Conservation (phyloP, 176 grass and related monocot genomes). For the Eleusine indica region DNA sequence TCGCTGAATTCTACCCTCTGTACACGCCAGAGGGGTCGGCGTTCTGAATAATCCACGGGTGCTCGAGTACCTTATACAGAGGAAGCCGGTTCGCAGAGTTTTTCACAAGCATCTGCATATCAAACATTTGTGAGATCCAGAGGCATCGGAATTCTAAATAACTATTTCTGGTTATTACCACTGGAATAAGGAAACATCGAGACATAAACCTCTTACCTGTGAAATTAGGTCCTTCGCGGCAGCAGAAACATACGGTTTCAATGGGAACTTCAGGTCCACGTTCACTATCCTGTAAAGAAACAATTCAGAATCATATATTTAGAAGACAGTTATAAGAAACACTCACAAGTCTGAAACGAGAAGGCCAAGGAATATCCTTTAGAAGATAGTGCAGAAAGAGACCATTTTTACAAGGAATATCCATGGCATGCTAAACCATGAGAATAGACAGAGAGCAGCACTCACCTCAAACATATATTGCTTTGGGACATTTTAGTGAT, state of each 20-base stretch:
- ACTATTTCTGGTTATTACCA: neutral
- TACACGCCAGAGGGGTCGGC: slow-evolving; percentile 79
- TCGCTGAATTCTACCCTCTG: slow-evolving; percentile 38
- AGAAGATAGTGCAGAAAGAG: no score
- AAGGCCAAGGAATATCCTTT: neutral
- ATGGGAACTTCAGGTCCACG: slow-evolving; percentile 82
- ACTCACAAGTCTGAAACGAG: neutral
- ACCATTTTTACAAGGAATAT: no score
- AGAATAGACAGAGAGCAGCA: neutral
- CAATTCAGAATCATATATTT: slow-evolving; percentile 1
- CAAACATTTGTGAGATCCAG: slow-evolving; percentile 1
- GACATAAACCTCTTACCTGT: slow-evolving; percentile 51
- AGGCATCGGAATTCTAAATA: neutral
- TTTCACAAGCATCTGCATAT: slow-evolving; percentile 91
- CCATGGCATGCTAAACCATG: neutral
- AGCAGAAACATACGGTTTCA: slow-evolving; percentile 79
- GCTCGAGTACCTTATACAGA: slow-evolving; percentile 83
- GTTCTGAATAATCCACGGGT: slow-evolving; percentile 95
- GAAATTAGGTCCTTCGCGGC: slow-evolving; percentile 79
- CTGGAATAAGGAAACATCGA: neutral
- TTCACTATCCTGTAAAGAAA: slow-evolving; percentile 76
- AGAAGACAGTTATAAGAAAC: neutral
- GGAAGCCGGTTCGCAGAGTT: slow-evolving; percentile 53
- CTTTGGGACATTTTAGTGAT: no score
- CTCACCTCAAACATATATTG: neutral